These are phyloP conservation scores for Termitomyces sp. DNA, from an alignment of 768 basidiomycete genomes.

Conservation along the genomic window DNA sequence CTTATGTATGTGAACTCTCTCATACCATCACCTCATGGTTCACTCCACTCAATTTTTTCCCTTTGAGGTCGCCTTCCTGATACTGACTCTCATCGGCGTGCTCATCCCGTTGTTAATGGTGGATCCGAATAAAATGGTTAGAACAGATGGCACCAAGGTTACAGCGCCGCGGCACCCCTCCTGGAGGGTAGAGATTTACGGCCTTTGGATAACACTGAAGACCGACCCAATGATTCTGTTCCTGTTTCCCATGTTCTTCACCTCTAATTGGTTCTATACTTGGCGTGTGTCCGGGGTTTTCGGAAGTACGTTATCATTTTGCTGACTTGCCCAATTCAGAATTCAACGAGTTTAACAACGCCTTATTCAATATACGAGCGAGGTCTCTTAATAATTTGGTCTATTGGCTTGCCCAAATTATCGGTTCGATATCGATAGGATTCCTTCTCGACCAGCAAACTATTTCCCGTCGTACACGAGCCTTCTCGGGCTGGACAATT, in stretches of 20 bases:
- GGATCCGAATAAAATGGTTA: conserved; percentile 66
- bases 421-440: conserved; percentile 72
- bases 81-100: conserved; percentile 69
- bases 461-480: conserved; percentile 62
- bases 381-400: conserved; percentile 74
- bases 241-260: conserved; percentile 84
- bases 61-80: conserved; percentile 68
- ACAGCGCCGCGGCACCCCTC: conserved; percentile 60
- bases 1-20: conserved; percentile 51
- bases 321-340: conserved; percentile 34
- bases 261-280: conserved; percentile 83
- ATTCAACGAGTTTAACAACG: conserved; percentile 78
- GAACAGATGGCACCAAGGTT: conserved; percentile 73
- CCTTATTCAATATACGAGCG: conserved; percentile 75
- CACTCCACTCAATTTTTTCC: neutral
- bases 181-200: conserved; percentile 73
- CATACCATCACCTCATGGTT: neutral
- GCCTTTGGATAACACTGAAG: conserved; percentile 62
- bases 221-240: conserved; percentile 71
- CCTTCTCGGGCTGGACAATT: conserved; percentile 64
- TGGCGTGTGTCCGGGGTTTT: conserved; percentile 55
- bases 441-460: conserved; percentile 56
- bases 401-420: conserved; percentile 78
- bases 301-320: neutral
- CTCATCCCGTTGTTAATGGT: conserved; percentile 66